These are phyloP conservation scores for Saturnispora dispora DNA, from an alignment of 805 yeast genomes.

Conservation along the genomic window DNA sequence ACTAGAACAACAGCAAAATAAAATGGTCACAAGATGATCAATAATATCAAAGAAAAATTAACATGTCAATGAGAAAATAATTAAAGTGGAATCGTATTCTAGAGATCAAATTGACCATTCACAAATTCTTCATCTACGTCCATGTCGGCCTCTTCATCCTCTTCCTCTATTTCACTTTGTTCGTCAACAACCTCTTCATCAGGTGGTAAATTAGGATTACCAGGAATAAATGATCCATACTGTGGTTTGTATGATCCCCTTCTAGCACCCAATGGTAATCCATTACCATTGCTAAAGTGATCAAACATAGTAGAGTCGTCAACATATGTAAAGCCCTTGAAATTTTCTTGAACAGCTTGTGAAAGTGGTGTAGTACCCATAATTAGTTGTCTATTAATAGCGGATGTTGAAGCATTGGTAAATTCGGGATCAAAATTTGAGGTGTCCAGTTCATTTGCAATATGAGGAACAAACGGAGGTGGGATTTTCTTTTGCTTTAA, in stretches of 20 bases:
- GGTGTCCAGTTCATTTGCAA: slow-evolving; percentile 84
- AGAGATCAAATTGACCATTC: slow-evolving; percentile 82
- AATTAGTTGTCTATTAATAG: slow-evolving; percentile 58
- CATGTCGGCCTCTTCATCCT: slow-evolving; percentile 32
- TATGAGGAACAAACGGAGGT: slow-evolving; percentile 95
- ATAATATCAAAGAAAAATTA: background rate
- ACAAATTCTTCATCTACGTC: slow-evolving; percentile 68
- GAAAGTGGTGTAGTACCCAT: slow-evolving; percentile 74
- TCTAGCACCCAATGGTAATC: slow-evolving; percentile 27
- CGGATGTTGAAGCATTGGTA: slow-evolving; percentile 83
- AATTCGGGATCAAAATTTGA: slow-evolving; percentile 97
- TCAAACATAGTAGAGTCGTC: slow-evolving; percentile 91
- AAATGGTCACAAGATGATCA: background rate
- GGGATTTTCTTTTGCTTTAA: slow-evolving; percentile 74
- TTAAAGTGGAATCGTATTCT: background rate
- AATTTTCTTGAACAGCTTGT: slow-evolving; percentile 93
- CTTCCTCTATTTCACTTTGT: slow-evolving; percentile 37
- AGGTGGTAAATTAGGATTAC: slow-evolving; percentile 71
- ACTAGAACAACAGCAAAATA: background rate
- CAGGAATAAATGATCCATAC: slow-evolving; percentile 65
- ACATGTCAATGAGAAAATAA: background rate
- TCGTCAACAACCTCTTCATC: slow-evolving; percentile 81
- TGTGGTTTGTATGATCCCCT: slow-evolving; percentile 33
- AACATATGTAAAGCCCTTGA: slow-evolving; percentile 93
- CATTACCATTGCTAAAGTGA: slow-evolving; percentile 34